Percentiles rank a stretch among this genome's conserved stretches.
Evolutionary conservation across 345 rosid genomes (phyloP).

Genomic region (Mercurialis annua): DNA sequence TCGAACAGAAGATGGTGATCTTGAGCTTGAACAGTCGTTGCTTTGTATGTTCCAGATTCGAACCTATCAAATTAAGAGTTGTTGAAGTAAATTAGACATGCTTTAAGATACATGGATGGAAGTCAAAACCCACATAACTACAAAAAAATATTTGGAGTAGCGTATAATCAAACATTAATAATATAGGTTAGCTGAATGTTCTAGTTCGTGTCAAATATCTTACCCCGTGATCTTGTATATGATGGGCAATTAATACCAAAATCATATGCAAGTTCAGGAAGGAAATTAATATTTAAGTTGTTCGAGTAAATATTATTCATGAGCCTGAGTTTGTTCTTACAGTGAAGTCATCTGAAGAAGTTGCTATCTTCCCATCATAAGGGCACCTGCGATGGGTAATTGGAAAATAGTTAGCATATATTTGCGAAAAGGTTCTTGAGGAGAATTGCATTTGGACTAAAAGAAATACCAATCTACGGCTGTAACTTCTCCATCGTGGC

Average conservation of each 20-base stretch:
- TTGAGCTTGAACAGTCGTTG: conserved; percentile 34
- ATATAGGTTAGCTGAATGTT: neutral
- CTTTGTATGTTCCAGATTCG: conserved; percentile 68
- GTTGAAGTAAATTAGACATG: neutral
- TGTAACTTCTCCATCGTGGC: conserved; percentile 80
- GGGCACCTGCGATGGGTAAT: conserved; percentile 48
- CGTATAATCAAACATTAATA: neutral
- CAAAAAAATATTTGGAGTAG: neutral
- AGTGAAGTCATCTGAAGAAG: conserved; percentile 82
- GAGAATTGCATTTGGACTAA: neutral
- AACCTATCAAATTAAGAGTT: conserved; percentile 12
- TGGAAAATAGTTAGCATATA: conserved; percentile 2
- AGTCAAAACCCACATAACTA: neutral
- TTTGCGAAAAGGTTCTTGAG: neutral
- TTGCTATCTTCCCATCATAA: conserved; percentile 67
- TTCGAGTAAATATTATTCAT: neutral
- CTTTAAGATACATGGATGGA: neutral
- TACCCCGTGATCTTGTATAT: no score
- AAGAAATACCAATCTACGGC: conserved; percentile 79
- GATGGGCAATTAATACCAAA: no score
- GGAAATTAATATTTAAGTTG: no score
- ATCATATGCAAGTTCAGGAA: no score
- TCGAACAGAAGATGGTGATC: conserved; percentile 48
- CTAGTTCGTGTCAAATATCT: no score
- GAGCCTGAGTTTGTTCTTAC: conserved; percentile 32